A percentile compares a stretch with the other conserved stretches of the same genome.
These are phyloP conservation scores for Picochlorum sp. DNA, from an alignment of 139 green algal genomes.

Conservation along the genomic window DNA sequence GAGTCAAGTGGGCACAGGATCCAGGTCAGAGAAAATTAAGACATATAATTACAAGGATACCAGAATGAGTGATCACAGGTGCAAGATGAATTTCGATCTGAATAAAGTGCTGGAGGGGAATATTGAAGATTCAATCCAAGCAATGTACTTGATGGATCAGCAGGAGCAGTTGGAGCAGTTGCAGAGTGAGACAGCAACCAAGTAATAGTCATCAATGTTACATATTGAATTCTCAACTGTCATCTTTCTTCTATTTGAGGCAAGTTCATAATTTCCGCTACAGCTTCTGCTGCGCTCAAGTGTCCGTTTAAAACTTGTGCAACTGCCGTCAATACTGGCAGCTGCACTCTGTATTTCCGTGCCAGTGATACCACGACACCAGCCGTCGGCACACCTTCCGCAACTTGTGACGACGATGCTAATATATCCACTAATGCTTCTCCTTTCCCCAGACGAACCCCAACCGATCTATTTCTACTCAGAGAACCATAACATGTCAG, in stretches of 20 bases:
- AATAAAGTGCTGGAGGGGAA: slow-evolving; percentile 71
- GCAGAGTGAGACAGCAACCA: slow-evolving; percentile 8
- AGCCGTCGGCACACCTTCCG: slow-evolving; percentile 92
- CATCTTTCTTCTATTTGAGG: slow-evolving; percentile 88
- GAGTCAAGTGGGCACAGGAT: slow-evolving; percentile 71
- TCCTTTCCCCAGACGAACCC: slow-evolving; percentile 80
- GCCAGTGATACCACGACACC: slow-evolving; percentile 84
- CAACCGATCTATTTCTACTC: slow-evolving; percentile 84
- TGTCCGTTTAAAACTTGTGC: slow-evolving; percentile 81
- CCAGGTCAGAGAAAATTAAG: slow-evolving; percentile 94
- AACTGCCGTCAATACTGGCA: slow-evolving; percentile 95
- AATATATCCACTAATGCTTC: slow-evolving; percentile 89
- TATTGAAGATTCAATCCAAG: slow-evolving; percentile 73
- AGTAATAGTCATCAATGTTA: slow-evolving; percentile 4
- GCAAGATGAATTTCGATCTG: slow-evolving; percentile 94
- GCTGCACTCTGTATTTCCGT: slow-evolving; percentile 75
- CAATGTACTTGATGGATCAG: slow-evolving; percentile 73
- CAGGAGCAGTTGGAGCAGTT: slow-evolving; percentile 74
- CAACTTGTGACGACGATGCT: slow-evolving; percentile 55
- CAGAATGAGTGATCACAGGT: slow-evolving; percentile 83
- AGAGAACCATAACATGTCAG: slow-evolving; percentile 96
- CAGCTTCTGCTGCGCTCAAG: slow-evolving; percentile 70
- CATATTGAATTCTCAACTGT: slow-evolving; percentile 11
- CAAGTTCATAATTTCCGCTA: slow-evolving; percentile 89
- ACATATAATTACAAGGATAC: slow-evolving; percentile 99